Evolutionary conservation across 2,329 filamentous ascomycete species (phyloP).

Genomic region (Torrubiella hemipterigena): DNA sequence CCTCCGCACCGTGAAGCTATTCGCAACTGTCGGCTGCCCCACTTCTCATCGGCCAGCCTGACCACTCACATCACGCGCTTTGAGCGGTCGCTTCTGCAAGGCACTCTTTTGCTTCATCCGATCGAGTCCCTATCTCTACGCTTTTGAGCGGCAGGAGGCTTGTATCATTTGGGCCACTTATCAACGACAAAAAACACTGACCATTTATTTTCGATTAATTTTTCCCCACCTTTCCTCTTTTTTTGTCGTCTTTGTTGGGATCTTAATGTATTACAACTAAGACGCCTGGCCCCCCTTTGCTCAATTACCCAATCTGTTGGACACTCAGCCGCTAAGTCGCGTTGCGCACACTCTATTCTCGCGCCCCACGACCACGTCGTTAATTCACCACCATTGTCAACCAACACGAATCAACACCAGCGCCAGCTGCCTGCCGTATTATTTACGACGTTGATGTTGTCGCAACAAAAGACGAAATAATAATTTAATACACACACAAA

Average conservation of each 20-base stretch:
- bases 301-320: too few species aligned
- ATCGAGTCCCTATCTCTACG: constrained; percentile 5
- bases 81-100: constrained; percentile 4
- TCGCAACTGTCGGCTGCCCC: constrained; percentile 14
- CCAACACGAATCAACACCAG: too few species aligned
- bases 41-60: constrained; percentile 8
- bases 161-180: constrained; percentile 3
- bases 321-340: too few species aligned
- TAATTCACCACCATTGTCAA: too few species aligned
- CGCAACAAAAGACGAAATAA: too few species aligned
- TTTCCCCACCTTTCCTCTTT: constrained; percentile 1
- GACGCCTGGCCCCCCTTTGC: neutral
- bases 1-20: constrained; percentile 23
- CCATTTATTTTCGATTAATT: neutral
- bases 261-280: neutral
- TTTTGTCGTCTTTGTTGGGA: neutral
- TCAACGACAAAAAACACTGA: neutral
- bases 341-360: too few species aligned
- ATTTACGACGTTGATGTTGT: too few species aligned
- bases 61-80: constrained; percentile 10
- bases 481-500: too few species aligned
- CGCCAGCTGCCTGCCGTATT: too few species aligned
- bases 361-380: too few species aligned
- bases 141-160: too few species aligned
- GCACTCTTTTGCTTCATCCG: constrained; percentile 6